Evolutionary conservation across 129 eudicot genomes (phyloP), one percentile per base, ranked within the genome.

Genomic region (Flaveria robusta): DNA sequence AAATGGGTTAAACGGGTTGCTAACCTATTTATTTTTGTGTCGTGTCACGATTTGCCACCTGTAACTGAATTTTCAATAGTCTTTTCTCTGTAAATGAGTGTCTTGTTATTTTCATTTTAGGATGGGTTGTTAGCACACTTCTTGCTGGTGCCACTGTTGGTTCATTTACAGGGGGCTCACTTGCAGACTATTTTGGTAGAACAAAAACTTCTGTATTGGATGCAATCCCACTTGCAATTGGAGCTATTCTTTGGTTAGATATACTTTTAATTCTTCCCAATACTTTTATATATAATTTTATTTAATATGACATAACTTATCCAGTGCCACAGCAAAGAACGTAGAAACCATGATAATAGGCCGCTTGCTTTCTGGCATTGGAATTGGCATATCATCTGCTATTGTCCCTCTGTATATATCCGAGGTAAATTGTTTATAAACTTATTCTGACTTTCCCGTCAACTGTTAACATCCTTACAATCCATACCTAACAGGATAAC

Each of bases 141-240:
- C 99, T 94, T 77, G 99, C 97, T 79, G 96, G 99, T 76, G 99
- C 97, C 42, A 87, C 96, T 75, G 80, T 94, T 45, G 99, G 99
- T 68, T 94, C 99, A 27, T 94, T 94, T 65, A 88, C 99, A 4
- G 97, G 97, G 34, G 99, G 97, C 43, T 71, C 90, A 77, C 85
- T 94, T 82, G 99, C 99, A 60, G 99, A 94, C 76, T 78, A 75
- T 74, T 87, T 94, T 79, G 99, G 99, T 50, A 81, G 99, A 74
- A 89, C 85, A 75, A 89, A 87, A 77, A 89, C 99, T 50, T 94
- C 91, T 74, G 59, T 77, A 29, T 77, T 94, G 82, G 97, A 91
- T 81, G 93, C 96, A 42, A 87, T 94, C 78, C 99, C 99, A 19
- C 93, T 94, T 67, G 76, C 97, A 46, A 65, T 89, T 62, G 97